Evolutionary conservation across 2,329 filamentous ascomycete species (phyloP), one percentile per base, ranked within the genome.

Genomic region (Fonsecaea monophora): DNA sequence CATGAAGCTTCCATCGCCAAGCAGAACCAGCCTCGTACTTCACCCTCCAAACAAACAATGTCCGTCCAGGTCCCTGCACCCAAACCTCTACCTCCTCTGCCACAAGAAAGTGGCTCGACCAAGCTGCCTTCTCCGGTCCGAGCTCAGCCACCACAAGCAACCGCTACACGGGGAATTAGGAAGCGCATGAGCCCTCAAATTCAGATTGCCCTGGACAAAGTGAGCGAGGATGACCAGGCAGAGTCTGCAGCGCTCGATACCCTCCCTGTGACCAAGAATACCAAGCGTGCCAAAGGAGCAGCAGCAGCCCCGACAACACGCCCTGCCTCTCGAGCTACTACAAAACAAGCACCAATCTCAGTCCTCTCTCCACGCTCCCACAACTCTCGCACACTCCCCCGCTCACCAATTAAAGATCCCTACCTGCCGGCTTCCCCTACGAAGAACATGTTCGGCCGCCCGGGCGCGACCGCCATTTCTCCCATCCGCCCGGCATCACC

Each of bases 281-380:
- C 54, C 42, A 73, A 72, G 73, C 81, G 68, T 45, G 45, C 75
- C 32, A 77, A 76, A 45, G 76, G 75, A 40, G 75, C 77, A 34
- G 73, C 78, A 25, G 25, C 25, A 25, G 25, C 25, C 45, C 77
- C 79, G 10, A 25, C 25, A 25, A 71, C 71, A 72, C 53, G 78
- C 65, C 78, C 76, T 61, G 78, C 75, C 64, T 82, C 79, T 21
- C 80, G 66, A 18, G 66, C 67, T 13, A 71, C 75, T 21, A 25
- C 37, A 78, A 72, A 74, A 82, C 69, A 74, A 81, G 70, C 78
- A 82, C 69, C 74, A 82, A 71, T 78, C 86, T 90, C 77, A 30
- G 85, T 96, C 42, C 83, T 96, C 2, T 96, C 93, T 1, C 92
- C 92, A 1, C 90, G 91, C 60, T 94, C 92, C 0, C 89, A 90